Base-by-base conservation (phyloP, 1,284 basidiomycete genomes). In the Ustilago bromivora region DNA sequence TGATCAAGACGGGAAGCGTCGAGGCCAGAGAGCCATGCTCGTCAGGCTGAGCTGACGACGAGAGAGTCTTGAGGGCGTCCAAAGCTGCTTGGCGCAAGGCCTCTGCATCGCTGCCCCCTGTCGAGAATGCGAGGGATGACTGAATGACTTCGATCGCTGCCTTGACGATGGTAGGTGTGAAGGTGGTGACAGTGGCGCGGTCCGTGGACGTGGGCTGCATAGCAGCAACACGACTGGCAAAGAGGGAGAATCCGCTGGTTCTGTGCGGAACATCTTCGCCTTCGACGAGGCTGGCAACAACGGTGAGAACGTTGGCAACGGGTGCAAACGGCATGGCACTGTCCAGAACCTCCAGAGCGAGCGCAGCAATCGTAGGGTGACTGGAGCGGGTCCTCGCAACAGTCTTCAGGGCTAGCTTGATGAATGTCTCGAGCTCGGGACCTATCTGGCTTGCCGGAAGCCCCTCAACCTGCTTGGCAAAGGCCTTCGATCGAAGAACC, bases 241-340 rank as follows among this genome's bases (percentile, higher is more conserved):
- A 74, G 19, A 82, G 70, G 10, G 76, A 67, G 61, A 80, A 71
- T 1, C 75, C 80, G 61, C 76, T 78, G 28, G 71, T 71, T 53
- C 57, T 62, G 58, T 61, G 65, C 17, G 62, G 51, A 12, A 69
- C 56, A 15, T 67, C 66, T 19, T 61, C 52, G 36, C 65, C 78
- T 6, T 69, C 58, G 4, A 82, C 71, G 9, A 83, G 70, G 19
- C 52, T 58, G 4, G 64, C 59, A 40, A 78, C 77, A 15, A 84
- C 70, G 15, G 56, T 31, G 46, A 79, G 46, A 34, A 82, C 71
- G 31, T 75, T 69, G 47, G 61, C 62, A 53, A 81, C 66, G 23
- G 82, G 77, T 12, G 77, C 76, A 35, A 72, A 71, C 1, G 75
- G 77, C 74, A 84, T 78, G 28, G 75, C 76, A 28, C 65, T 61